Evolutionary conservation across 2,329 filamentous ascomycete species (phyloP).

Genomic region (Xylariaceae sp.): DNA sequence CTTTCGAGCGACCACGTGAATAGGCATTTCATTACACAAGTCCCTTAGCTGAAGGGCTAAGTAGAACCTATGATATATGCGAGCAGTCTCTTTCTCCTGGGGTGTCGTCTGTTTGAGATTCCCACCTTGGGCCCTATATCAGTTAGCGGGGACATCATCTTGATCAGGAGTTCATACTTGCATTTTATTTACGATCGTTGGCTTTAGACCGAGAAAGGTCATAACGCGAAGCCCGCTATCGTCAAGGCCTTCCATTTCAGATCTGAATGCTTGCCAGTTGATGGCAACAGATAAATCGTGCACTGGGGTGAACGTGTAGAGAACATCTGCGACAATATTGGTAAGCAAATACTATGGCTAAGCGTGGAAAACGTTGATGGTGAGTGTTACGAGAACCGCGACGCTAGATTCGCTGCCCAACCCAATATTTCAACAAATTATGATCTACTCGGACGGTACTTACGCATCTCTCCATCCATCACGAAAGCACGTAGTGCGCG

Average conservation of each 20-base stretch:
- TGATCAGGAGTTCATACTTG: conserved; percentile 40
- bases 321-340: conserved; percentile 43
- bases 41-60: conserved; percentile 77
- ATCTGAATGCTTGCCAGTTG: conserved; percentile 73
- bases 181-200: conserved; percentile 68
- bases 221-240: conserved; percentile 73
- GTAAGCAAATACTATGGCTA: conserved; percentile 3
- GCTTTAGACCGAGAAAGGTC: conserved; percentile 68
- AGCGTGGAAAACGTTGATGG: not conserved
- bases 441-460: not conserved
- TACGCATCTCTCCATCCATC: conserved; percentile 76
- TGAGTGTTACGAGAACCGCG: not conserved
- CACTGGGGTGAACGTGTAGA: conserved; percentile 77
- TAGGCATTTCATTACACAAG: conserved; percentile 74
- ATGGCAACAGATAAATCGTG: conserved; percentile 59
- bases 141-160: conserved; percentile 7
- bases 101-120: conserved; percentile 63
- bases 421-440: not conserved
- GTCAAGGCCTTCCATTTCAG: conserved; percentile 70
- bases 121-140: conserved; percentile 65
- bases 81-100: conserved; percentile 61
- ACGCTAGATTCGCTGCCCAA: not conserved
- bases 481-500: conserved; percentile 73
- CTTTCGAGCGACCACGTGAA: conserved; percentile 69
- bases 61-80: conserved; percentile 74